phyloP scores from a whole-genome alignment of 1,284 basidiomycete species.

The Ceratobasidium theobromae region DNA sequence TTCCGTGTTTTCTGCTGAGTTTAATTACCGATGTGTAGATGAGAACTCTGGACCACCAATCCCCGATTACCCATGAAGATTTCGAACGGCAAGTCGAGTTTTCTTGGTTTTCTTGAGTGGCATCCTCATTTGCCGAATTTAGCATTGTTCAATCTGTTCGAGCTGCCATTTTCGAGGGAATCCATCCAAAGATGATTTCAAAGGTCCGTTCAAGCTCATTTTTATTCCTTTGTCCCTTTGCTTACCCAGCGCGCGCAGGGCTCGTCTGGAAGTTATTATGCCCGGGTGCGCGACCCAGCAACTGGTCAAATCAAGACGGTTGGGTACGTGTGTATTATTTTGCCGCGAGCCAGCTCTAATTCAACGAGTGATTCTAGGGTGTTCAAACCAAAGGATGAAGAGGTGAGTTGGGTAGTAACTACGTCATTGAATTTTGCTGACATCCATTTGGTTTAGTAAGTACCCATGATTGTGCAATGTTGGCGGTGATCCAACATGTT shows the following conservation, averaged over 20 bases:
- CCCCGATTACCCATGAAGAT: constrained; percentile 68
- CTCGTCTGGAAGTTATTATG: constrained; percentile 85
- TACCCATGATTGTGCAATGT: neutral
- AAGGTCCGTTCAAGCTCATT: constrained; percentile 47
- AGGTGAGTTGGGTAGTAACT: constrained; percentile 41
- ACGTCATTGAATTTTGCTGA: neutral
- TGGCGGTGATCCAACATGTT: constrained; percentile 2
- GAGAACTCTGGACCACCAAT: constrained; percentile 76
- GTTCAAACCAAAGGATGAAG: constrained; percentile 90
- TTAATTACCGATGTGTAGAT: constrained; percentile 44
- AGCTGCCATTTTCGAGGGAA: constrained; percentile 67
- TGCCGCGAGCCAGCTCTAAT: neutral
- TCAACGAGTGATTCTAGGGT: constrained; percentile 51
- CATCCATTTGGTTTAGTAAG: neutral
- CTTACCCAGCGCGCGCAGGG: constrained; percentile 46
- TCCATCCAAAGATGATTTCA: constrained; percentile 85
- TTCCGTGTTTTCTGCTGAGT: constrained; percentile 24
- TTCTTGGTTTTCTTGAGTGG: constrained; percentile 28
- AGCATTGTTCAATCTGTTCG: constrained; percentile 68
- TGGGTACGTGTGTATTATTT: constrained; percentile 55
- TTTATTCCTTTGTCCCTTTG: neutral
- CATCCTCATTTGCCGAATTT: constrained; percentile 36
- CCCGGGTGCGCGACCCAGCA: constrained; percentile 60
- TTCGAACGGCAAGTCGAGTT: constrained; percentile 62
- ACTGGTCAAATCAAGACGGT: constrained; percentile 73